Percentiles rank a stretch among this genome's conserved stretches.
Evolutionary conservation across 495 filamentous ascomycete species (phyloP).

Genomic region (Talaromyces thailandensis): DNA sequence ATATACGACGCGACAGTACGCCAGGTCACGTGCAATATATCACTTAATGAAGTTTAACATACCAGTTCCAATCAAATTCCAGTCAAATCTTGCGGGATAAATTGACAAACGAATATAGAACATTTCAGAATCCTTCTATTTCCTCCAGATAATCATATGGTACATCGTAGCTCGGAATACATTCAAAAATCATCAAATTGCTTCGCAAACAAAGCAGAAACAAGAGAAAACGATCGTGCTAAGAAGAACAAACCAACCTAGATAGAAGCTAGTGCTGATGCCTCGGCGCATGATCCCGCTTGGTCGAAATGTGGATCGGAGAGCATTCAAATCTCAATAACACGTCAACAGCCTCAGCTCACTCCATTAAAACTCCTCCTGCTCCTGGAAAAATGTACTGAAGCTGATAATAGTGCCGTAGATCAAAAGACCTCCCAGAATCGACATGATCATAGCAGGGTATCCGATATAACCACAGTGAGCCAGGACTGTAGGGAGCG

Average conservation of each 20-base stretch:
- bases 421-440: conserved; percentile 84
- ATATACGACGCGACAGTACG: conserved; percentile 1
- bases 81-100: too few relatives aligned
- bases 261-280: neutral
- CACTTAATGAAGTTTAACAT: neutral
- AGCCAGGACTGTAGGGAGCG: conserved; percentile 82
- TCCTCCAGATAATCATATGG: neutral
- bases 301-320: neutral
- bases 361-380: conserved; percentile 63
- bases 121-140: neutral
- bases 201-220: neutral
- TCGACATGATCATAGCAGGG: conserved; percentile 92
- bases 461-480: conserved; percentile 71
- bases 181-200: neutral
- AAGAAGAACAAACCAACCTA: neutral
- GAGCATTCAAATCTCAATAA: neutral
- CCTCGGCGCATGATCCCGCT: neutral
- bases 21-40: conserved; percentile 3
- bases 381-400: conserved; percentile 94
- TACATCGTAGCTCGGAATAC: neutral
- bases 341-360: neutral
- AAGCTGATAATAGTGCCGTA: conserved; percentile 98
- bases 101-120: too few relatives aligned
- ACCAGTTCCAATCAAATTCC: too few relatives aligned
- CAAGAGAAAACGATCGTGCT: neutral